Base-by-base conservation (phyloP, 306 rosid species). In the Betula pendula region DNA sequence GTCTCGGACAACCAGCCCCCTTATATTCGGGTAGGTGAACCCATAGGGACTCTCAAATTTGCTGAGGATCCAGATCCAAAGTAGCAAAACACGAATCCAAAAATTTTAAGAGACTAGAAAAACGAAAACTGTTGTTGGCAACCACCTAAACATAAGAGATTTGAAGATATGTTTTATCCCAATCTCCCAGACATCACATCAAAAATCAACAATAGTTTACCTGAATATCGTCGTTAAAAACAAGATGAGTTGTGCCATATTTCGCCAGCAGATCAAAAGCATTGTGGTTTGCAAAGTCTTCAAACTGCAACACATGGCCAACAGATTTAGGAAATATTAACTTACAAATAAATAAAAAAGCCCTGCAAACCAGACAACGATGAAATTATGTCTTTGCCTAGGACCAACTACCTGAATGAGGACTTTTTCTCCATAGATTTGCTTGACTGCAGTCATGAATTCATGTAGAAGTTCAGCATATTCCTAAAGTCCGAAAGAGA, bases 261-360 rank as follows among this genome's bases (percentile, higher is more conserved):
- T 80, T 89, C 55, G 93, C 89, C 44, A 92, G 98, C 72, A 96
- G 93, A 85, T 88, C 96, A 65, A 96, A 96, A 70, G 99, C 99
- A 88, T 96, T 96, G 94, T 96, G 97, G 85, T 96, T 96, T 33
- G 99, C 99, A 7, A 96, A 96, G 85, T 96, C 99, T 90, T 96
- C 99, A 86, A 92, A 96, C 98, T 95, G 81, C 81, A 81, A 82
- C 50, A 78, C 45, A 70, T 7, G 43, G 68, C 35, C 44, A 83
- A 77, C 45, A 73, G 14, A 74, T 29, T 77, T 51, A 84, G 85
- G n/a, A 69, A 72, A 67, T 19, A 31, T 11, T 68, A 85, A 66
- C 35, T 9, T 19, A 60, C 19, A 73, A 72, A 71, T 62, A 49
- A 75, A 69, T 63, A 60, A 76, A 45, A 25, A 49, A 52, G 29